Conservation (phyloP, 768 basidiomycete species). For the Lactarius akahatsu region DNA sequence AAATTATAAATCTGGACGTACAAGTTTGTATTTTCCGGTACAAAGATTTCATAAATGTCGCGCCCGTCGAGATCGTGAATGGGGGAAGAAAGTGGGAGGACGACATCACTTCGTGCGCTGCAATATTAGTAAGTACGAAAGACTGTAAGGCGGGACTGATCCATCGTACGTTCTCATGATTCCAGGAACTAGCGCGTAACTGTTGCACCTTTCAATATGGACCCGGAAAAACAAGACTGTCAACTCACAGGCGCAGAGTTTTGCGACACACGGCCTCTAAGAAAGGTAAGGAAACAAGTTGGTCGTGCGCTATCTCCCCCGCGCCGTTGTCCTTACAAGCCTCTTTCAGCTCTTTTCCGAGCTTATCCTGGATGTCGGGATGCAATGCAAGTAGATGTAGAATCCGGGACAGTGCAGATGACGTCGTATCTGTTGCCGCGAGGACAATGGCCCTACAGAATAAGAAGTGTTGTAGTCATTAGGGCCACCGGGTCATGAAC, state of each 20-base stretch:
- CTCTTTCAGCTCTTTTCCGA: background rate
- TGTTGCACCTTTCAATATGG: background rate
- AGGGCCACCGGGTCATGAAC: background rate
- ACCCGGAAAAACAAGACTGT: background rate
- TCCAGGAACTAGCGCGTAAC: too few species aligned
- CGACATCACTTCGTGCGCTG: too few species aligned
- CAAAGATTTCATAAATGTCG: too few species aligned
- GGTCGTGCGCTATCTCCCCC: conserved; percentile 36
- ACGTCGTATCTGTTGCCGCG: conserved; percentile 17
- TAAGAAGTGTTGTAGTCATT: background rate
- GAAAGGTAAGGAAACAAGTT: conserved; percentile 35
- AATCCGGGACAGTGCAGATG: background rate
- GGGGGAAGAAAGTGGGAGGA: too few species aligned
- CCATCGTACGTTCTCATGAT: too few species aligned
- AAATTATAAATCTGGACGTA: too few species aligned
- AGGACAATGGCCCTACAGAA: conserved; percentile 19
- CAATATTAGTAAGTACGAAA: too few species aligned
- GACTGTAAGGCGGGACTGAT: too few species aligned
- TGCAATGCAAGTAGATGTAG: background rate
- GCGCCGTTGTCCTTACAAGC: conserved; percentile 20
- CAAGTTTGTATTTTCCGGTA: too few species aligned
- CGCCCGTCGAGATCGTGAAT: too few species aligned
- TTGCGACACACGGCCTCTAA: conserved; percentile 31
- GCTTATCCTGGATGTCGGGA: background rate
- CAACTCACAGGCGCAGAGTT: conserved; percentile 6